phyloP scores from a whole-genome alignment of 495 filamentous ascomycete genomes.

The Astrocystis sublimbata region DNA sequence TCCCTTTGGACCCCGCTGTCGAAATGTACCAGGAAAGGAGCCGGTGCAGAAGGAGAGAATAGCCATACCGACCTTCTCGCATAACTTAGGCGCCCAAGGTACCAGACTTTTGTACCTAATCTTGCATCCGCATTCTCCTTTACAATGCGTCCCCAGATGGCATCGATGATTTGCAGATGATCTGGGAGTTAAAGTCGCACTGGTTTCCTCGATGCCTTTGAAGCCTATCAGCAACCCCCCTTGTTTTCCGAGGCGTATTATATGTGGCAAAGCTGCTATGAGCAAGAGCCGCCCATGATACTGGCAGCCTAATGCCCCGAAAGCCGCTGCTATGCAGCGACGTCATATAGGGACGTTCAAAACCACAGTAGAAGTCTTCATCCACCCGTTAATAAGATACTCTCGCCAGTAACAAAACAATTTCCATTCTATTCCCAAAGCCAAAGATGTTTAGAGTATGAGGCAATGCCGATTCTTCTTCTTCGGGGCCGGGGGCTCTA shows the following conservation, averaged over 20 bases:
- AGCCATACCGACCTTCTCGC: conserved; percentile 3
- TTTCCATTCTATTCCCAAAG: conserved; percentile 8
- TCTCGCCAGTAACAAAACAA: neutral
- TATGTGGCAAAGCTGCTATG: conserved; percentile 8
- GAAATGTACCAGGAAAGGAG: conserved; percentile 45
- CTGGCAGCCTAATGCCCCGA: conserved; percentile 6
- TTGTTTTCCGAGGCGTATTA: conserved; percentile 19
- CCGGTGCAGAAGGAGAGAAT: conserved; percentile 24
- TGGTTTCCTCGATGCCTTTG: conserved; percentile 23
- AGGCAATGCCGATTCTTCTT: conserved; percentile 54
- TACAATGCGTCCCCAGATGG: conserved; percentile 16
- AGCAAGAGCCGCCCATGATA: conserved; percentile 5
- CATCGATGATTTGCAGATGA: conserved; percentile 25
- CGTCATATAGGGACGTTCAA: conserved; percentile 14
- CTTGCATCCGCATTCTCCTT: conserved; percentile 10
- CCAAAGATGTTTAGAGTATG: conserved; percentile 45
- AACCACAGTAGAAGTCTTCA: conserved; percentile 6
- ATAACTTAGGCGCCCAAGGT: conserved; percentile 7
- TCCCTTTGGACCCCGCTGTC: conserved; percentile 32
- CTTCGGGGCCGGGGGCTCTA: conserved; percentile 79
- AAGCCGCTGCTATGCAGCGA: conserved; percentile 9
- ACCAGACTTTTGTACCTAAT: conserved; percentile 20
- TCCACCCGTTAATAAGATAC: neutral
- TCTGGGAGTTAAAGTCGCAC: conserved; percentile 16
- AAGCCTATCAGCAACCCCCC: conserved; percentile 22